These are phyloP conservation scores for Picochlorum costavermella DNA, from an alignment of 139 green algal genomes.

Conservation along the genomic window DNA sequence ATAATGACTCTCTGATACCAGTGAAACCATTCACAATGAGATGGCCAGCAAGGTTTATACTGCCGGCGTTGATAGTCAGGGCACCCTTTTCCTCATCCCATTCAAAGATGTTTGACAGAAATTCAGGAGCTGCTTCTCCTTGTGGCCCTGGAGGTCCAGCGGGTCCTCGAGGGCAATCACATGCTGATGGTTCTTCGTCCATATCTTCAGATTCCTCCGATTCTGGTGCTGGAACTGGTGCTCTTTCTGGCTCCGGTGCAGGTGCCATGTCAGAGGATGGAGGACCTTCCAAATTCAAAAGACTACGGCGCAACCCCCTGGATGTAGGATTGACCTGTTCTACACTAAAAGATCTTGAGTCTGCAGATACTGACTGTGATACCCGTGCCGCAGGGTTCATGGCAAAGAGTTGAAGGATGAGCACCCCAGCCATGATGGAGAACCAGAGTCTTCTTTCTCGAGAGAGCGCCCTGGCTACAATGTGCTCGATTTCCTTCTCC, in stretches of 20 bases:
- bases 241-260: no score
- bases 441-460: not conserved
- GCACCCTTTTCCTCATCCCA: not conserved
- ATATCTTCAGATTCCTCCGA: no score
- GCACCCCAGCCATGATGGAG: not conserved
- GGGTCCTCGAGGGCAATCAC: not conserved
- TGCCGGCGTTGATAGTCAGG: conserved; percentile 4
- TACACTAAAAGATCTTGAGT: no score
- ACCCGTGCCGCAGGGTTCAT: not conserved
- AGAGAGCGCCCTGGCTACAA: not conserved
- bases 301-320: no score
- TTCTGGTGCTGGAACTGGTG: no score
- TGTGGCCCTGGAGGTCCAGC: not conserved
- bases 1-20: conserved; percentile 3
- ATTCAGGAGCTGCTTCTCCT: conserved; percentile 3
- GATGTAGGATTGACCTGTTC: no score
- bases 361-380: no score
- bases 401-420: not conserved
- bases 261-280: no score
- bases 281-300: no score
- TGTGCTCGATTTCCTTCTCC: conserved; percentile 1
- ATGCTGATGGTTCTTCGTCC: not conserved
- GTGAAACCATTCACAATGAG: conserved; percentile 4
- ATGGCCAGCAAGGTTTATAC: not conserved
- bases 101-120: conserved; percentile 5